Evolutionary conservation across 1,284 basidiomycete species (phyloP), one percentile per base, ranked within the genome.

Genomic region (Pseudomicrostroma phylloplanum): DNA sequence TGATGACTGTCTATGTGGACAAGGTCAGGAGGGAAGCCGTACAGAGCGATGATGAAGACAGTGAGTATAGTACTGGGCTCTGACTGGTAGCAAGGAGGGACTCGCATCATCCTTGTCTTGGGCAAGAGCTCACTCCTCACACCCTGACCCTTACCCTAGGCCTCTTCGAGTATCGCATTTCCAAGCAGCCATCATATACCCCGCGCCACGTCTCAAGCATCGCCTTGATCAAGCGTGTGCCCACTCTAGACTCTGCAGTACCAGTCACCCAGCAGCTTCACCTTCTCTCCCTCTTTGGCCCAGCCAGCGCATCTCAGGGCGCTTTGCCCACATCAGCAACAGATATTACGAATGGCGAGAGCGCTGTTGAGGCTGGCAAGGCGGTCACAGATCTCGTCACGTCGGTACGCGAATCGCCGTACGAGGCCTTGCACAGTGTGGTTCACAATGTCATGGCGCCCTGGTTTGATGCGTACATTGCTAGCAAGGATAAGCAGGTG

Each of bases 381-480:
- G 41, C 13, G 17, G 26, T 56, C 25, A 48, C 17, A 21, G 39
- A 8, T 4, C 48, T 25, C 46, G 9, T 46, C 39, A 15, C 53
- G 21, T 61, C 61, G 13, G 64, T 77, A 7, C 66, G 70, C 1
- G 71, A 74, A 58, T 73, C 69, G 43, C 93, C 94, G 0, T 98
- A 97, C 76, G 94, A 97, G 80, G 91, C 91, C 76, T 81, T 98
- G 19, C 93, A 97, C 80, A 90, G 91, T n/a, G 86, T 98, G 26
- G 92, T 98, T 12, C 96, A 94, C 76, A 89, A 87, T 67, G 94
- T 92, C 74, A 92, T 97, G 56, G 93, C 96, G 67, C 93, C 94
- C 0, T 97, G 92, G 88, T 97, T 98, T 74, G 93, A 97, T 80
- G 92, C 92, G 13, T 97, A 96, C 73, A 91, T 96, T 36, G 82